These are phyloP conservation scores for Cyberlindnera maclurae DNA, from an alignment of 805 yeast species.

Conservation along the genomic window DNA sequence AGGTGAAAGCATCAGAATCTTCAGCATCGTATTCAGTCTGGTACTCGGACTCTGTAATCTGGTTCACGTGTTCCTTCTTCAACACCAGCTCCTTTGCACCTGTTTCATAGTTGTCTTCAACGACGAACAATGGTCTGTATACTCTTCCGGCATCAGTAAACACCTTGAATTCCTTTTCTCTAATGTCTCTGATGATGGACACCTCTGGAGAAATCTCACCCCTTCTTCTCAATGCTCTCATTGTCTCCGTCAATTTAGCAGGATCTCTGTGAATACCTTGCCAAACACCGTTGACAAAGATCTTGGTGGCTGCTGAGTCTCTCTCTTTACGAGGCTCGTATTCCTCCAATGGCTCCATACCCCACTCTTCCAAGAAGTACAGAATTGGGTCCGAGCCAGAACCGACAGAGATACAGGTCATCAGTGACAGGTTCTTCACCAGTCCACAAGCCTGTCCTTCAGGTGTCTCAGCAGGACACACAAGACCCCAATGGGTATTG, in stretches of 20 bases:
- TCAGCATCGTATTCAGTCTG: slow-evolving; percentile 26
- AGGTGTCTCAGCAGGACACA: slow-evolving; percentile 99
- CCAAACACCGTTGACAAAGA: slow-evolving; percentile 98
- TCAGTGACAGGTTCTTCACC: slow-evolving; percentile 90
- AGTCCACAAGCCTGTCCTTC: slow-evolving; percentile 99
- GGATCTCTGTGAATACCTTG: slow-evolving; percentile 98
- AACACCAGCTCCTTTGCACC: slow-evolving; percentile 65
- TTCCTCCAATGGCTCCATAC: slow-evolving; percentile 96
- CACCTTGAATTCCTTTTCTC: slow-evolving; percentile 93
- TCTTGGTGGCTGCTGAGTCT: slow-evolving; percentile 88
- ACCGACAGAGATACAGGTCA: slow-evolving; percentile 98
- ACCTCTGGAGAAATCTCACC: slow-evolving; percentile 97
- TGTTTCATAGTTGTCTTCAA: slow-evolving; percentile 73
- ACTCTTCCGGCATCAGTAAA: slow-evolving; percentile 99
- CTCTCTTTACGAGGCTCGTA: slow-evolving; percentile 89
- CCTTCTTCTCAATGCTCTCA: slow-evolving; percentile 85
- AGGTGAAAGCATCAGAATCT: slow-evolving; percentile 47
- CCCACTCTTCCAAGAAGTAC: slow-evolving; percentile 96
- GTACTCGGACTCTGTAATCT: slow-evolving; percentile 51
- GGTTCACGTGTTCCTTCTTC: slow-evolving; percentile 76
- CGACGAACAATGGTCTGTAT: slow-evolving; percentile 92
- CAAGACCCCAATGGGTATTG: slow-evolving; percentile 99
- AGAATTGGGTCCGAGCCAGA: slow-evolving; percentile 93
- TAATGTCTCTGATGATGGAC: slow-evolving; percentile 90
- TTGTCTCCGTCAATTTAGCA: slow-evolving; percentile 81